A percentile compares a stretch with the other conserved stretches of the same genome.
phyloP scores from a whole-genome alignment of 2,329 filamentous ascomycete species.

The Chaetomium strumarium region DNA sequence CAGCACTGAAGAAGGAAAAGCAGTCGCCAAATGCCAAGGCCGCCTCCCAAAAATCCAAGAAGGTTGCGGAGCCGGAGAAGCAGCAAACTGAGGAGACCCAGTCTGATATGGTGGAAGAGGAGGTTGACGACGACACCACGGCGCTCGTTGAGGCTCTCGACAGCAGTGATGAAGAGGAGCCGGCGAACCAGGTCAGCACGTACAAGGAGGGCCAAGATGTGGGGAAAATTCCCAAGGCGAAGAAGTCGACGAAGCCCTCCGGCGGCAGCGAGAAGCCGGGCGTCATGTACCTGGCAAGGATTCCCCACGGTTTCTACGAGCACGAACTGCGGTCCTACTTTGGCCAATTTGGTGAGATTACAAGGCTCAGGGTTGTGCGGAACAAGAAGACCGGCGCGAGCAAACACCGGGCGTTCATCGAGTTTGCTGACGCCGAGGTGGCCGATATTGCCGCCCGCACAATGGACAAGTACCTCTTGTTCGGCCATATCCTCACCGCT shows the following conservation, averaged over 20 bases:
- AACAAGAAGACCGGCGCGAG: conserved; percentile 87
- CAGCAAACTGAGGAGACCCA: conserved; percentile 9
- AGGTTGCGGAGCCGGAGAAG: conserved; percentile 17
- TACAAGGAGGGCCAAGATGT: conserved; percentile 28
- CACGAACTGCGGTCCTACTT: conserved; percentile 93
- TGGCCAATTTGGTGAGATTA: conserved; percentile 82
- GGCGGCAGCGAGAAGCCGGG: conserved; percentile 55
- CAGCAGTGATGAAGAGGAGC: conserved; percentile 23
- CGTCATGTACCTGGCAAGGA: conserved; percentile 80
- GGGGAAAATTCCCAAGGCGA: conserved; percentile 42
- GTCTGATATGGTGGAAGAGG: conserved; percentile 20
- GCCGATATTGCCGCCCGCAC: conserved; percentile 89
- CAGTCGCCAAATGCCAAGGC: conserved; percentile 17
- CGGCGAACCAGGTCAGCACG: conserved; percentile 18
- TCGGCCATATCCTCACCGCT: conserved; percentile 88
- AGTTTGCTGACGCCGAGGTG: conserved; percentile 72
- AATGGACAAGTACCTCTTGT: conserved; percentile 97
- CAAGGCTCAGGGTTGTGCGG: conserved; percentile 72
- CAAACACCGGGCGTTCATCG: conserved; percentile 92
- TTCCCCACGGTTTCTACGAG: conserved; percentile 77
- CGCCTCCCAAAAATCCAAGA: conserved; percentile 16
- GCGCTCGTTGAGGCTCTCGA: conserved; percentile 25
- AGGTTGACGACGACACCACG: conserved; percentile 25
- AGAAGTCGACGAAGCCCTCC: conserved; percentile 39
- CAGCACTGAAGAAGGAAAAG: conserved; percentile 21